phyloP scores from a whole-genome alignment of 352 stramenopile genomes.

The Peronospora farinosa region DNA sequence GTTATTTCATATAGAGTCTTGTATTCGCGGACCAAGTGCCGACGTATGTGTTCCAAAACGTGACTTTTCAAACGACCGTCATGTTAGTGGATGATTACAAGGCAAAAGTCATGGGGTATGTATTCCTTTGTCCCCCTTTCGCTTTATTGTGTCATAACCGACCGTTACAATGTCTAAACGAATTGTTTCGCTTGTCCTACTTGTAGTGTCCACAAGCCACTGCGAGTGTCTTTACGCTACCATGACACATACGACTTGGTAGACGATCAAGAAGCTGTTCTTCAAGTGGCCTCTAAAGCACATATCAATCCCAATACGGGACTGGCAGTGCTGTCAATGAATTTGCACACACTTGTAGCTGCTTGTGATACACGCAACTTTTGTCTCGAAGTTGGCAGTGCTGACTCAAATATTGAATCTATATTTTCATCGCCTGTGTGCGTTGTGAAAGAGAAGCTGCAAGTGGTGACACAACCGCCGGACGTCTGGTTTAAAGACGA shows the following conservation, averaged over 20 bases:
- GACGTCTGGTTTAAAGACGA: conserved; percentile 97
- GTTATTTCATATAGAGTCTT: conserved; percentile 35
- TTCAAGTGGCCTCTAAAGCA: conserved; percentile 16
- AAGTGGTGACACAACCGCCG: conserved; percentile 70
- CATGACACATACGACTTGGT: conserved; percentile 76
- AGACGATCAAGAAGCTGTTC: conserved; percentile 46
- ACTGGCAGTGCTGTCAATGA: conserved; percentile 39
- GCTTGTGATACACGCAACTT: conserved; percentile 57
- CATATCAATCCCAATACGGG: conserved; percentile 37
- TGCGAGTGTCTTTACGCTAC: conserved; percentile 60
- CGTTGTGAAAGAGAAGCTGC: conserved; percentile 74
- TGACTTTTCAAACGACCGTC: conserved; percentile 47
- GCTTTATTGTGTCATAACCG: conserved; percentile 1
- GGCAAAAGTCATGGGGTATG: conserved; percentile 46
- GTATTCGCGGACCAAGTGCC: conserved; percentile 50
- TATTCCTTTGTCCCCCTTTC: neutral
- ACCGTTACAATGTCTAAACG: conserved; percentile 9
- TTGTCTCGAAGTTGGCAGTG: conserved; percentile 55
- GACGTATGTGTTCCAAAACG: conserved; percentile 57
- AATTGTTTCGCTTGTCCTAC: neutral
- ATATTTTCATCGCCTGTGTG: conserved; percentile 57
- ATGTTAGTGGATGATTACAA: conserved; percentile 63
- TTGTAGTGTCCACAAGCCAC: conserved; percentile 29
- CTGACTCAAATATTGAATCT: conserved; percentile 49
- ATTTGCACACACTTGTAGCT: conserved; percentile 45